Base-by-base conservation (phyloP, 2,329 filamentous ascomycete species). In the Cordyceps fumosorosea region DNA sequence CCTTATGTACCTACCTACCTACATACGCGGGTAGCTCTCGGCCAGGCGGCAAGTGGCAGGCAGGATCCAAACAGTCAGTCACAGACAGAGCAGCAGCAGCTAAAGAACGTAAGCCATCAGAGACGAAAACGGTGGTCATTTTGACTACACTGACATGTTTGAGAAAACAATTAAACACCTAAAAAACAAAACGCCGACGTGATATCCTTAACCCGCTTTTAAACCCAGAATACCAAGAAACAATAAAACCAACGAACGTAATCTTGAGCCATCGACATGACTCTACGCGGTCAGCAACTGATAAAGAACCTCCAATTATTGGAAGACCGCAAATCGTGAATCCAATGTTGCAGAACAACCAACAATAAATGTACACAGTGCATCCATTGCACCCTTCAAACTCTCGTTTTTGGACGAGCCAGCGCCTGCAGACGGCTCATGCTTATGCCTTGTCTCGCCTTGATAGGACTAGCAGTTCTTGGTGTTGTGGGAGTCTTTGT, bases 391-490 rank as follows among this genome's bases (percentile, higher is more conserved):
- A 60, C 16, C 45, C 45, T 60, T 60, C 63, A 84, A 64, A 74
- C 80, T 63, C 84, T 79, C 65, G 78, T 72, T 76, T 87, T 88
- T 1, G 85, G 85, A 51, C 78, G 78, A 53, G 85, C 80, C 26
- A 88, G 79, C 81, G 84, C 83, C 68, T 85, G 83, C 61, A 88
- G 76, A 64, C 85, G 78, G 69, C 82, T 86, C 63, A 86, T 70
- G 65, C 79, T 87, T 62, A 88, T 71, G 26, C 80, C 76, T 6
- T 69, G 67, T 63, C 73, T 78, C 75, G 84, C 85, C 77, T 84
- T 85, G 56, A 73, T 73, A 4, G 84, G 78, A 60, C 77, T 84
- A 2, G 67, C 68, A 14, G 73, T 71, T 14, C 63, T 64, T 14
- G 70, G 65, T 29, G 67, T 64, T 18, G 67, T 61, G 16, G 67